These are phyloP conservation scores for Phytophthora lateralis DNA, from an alignment of 352 stramenopile genomes.

Conservation along the genomic window DNA sequence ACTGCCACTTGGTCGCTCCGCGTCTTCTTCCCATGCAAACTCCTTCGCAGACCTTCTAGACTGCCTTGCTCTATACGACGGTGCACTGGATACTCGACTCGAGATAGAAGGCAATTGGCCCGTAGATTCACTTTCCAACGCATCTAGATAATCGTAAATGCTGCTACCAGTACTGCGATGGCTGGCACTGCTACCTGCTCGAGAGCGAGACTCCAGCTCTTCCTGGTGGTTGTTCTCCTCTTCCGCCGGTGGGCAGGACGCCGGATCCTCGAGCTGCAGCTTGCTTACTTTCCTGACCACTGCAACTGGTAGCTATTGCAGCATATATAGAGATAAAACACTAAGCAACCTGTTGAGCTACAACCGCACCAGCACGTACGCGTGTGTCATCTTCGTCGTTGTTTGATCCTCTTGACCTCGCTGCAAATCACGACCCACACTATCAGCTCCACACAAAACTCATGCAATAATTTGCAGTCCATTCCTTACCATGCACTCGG, in stretches of 20 bases:
- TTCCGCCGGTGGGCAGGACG: constrained; percentile 31
- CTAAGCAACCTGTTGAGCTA: constrained; percentile 2
- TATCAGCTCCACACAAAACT: constrained; percentile 6
- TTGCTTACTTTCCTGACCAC: constrained; percentile 29
- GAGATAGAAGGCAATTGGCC: constrained; percentile 49
- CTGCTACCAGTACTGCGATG: constrained; percentile 34
- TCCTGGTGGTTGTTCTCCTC: constrained; percentile 26
- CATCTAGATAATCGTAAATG: constrained; percentile 86
- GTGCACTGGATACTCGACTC: constrained; percentile 22
- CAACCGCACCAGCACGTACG: constrained; percentile 7
- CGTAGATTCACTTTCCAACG: constrained; percentile 68
- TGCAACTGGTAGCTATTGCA: constrained; percentile 22
- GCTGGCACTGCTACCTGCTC: constrained; percentile 17
- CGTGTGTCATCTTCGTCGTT: constrained; percentile 20
- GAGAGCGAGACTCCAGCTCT: constrained; percentile 40
- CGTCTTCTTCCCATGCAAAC: constrained; percentile 42
- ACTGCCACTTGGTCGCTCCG: constrained; percentile 8
- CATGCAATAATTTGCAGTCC: neutral
- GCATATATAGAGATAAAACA: constrained; percentile 1
- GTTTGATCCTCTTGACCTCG: constrained; percentile 18
- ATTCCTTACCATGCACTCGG: constrained; percentile 10
- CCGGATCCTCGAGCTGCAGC: constrained; percentile 58
- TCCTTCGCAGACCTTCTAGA: constrained; percentile 19
- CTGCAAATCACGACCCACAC: constrained; percentile 10
- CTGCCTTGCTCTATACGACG: constrained; percentile 16